A percentile compares a stretch with the other conserved stretches of the same genome.
Evolutionary conservation across 1,284 basidiomycete genomes (phyloP).

Genomic region (Ustilago hordei): DNA sequence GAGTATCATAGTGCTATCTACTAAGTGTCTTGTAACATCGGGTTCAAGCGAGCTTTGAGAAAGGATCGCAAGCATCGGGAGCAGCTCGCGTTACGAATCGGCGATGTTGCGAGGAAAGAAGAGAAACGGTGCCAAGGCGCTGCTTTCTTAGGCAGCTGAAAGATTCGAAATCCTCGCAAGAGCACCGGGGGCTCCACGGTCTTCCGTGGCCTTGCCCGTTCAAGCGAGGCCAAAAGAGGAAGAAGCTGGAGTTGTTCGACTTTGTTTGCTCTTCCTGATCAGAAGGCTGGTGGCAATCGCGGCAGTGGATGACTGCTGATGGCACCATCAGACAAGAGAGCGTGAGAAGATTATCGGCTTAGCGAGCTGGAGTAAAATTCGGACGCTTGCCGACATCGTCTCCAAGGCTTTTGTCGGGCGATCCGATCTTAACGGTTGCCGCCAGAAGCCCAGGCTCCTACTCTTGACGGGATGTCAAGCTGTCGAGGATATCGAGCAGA

Average conservation of each 20-base stretch:
- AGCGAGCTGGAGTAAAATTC: conserved; percentile 1
- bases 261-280: too few species aligned
- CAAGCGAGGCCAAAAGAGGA: neutral
- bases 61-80: neutral
- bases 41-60: neutral
- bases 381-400: conserved; percentile 1
- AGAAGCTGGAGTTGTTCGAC: neutral
- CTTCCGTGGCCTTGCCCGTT: neutral
- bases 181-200: conserved; percentile 4
- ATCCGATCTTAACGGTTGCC: conserved; percentile 2
- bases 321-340: neutral
- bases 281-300: neutral
- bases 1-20: neutral
- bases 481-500: neutral
- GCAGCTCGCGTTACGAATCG: neutral
- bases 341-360: neutral
- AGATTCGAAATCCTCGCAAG: neutral
- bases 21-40: neutral
- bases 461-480: neutral
- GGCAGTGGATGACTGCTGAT: neutral
- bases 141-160: neutral
- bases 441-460: neutral
- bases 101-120: neutral
- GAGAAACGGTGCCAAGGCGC: neutral
- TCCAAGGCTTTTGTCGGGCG: neutral